Conservation (phyloP, 78 protist species). For the Dictyostelium brefeldianum region DNA sequence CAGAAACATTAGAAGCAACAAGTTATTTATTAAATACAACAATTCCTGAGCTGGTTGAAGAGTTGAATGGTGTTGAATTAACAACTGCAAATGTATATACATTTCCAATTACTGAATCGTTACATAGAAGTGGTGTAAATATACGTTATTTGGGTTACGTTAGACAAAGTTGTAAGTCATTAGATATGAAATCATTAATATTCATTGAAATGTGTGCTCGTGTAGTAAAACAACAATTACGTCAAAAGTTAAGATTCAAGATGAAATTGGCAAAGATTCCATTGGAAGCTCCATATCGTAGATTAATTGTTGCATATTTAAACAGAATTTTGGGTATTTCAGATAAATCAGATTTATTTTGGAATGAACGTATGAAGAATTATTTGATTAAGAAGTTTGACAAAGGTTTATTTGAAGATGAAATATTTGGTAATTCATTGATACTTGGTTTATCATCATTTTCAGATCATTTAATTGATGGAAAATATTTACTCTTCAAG, state of each 20-base stretch:
- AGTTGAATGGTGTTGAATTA: constrained; percentile 28
- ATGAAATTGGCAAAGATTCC: constrained; percentile 80
- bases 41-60: constrained; percentile 66
- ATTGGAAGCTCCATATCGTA: constrained; percentile 81
- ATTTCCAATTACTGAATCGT: constrained; percentile 66
- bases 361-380: constrained; percentile 64
- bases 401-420: constrained; percentile 55
- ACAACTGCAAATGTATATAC: constrained; percentile 14
- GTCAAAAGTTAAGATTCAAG: constrained; percentile 75
- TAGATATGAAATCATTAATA: constrained; percentile 74
- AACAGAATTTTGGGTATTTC: constrained; percentile 56
- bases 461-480: constrained; percentile 52
- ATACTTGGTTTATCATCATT: constrained; percentile 25
- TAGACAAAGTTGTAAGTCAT: constrained; percentile 8
- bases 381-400: constrained; percentile 52
- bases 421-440: constrained; percentile 39
- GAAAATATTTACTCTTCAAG: constrained; percentile 73
- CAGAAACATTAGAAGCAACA: constrained; percentile 78
- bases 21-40: constrained; percentile 48
- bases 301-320: constrained; percentile 78
- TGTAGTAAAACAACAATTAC: constrained; percentile 75
- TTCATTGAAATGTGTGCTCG: constrained; percentile 86
- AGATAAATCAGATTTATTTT: constrained; percentile 62
- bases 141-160: constrained; percentile 69
- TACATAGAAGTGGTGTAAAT: constrained; percentile 82